Base-by-base conservation (phyloP, 2,329 filamentous ascomycete species). In the Ceratocystiopsis sp. region DNA sequence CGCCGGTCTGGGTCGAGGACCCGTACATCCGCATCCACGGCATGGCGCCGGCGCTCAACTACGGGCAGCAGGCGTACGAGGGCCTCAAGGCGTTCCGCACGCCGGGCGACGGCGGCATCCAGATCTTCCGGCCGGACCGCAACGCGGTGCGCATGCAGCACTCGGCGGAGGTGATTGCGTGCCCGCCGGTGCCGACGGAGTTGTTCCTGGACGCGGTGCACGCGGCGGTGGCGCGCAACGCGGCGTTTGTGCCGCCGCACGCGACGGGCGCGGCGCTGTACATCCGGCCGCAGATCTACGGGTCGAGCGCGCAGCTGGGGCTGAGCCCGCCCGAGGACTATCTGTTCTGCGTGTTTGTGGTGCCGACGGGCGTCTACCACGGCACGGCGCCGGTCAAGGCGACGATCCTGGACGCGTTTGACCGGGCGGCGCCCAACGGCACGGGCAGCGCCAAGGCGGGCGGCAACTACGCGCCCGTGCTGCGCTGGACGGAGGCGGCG, bases 31-130 rank as follows among this genome's bases (percentile, higher is more conserved):
- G 79, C 51, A 78, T 96, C 57, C 89, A 96, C 62, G 91, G 89
- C 61, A 91, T 98, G 84, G 80, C 87, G 0, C 87, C 91, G 0
- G 89, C 78, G 37, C 75, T 96, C 51, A 98, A 98, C 71, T 98
- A 98, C 61, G 86, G 89, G 46, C 86, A 94, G 59, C 91, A 96
- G 66, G 89, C 85, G 54, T 98, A 93, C 68, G 91, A 98, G 61
- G 91, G 91, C n/a, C 77, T 96, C 59, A 96, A 96, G 63, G 87
- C 89, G 44, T 95, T 95, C 72, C 85, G 89, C 49, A 68, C 71
- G 3, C 82, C 85, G 16, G 66, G 71, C 45, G 75, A 81, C 59
- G 58, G 68, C 46, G 62, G 64, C 46, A 87, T 96, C 64, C 75
- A 78, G 58, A 75, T 96, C 59, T 96, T 96, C 75, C 81, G 89